Conservation (phyloP, 2,329 filamentous ascomycete species). For the Fusarium tanahbumbuense region DNA sequence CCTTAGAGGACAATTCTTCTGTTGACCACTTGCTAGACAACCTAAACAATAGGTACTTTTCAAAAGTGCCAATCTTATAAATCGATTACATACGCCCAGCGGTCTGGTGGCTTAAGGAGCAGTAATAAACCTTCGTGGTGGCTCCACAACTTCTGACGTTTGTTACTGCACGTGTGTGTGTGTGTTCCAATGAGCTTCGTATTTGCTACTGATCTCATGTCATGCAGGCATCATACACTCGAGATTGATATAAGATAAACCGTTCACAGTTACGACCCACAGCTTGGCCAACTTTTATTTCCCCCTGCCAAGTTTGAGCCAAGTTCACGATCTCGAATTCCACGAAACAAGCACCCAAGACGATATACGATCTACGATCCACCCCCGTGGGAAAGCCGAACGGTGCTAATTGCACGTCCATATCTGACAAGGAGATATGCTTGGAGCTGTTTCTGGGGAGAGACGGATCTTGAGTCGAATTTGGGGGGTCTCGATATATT, state of each 20-base stretch:
- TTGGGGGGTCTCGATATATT: too few relatives aligned
- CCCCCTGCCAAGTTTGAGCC: not conserved
- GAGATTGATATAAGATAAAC: not conserved
- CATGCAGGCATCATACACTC: not conserved
- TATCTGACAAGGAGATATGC: too few relatives aligned
- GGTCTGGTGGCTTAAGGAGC: not conserved
- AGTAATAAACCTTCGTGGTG: too few relatives aligned
- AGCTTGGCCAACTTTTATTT: not conserved
- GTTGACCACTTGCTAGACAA: not conserved
- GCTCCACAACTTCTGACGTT: not conserved
- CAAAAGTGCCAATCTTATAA: not conserved
- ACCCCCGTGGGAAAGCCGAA: not conserved
- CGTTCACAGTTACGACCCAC: not conserved
- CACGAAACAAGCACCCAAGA: not conserved
- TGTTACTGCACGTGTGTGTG: not conserved
- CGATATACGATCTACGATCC: not conserved
- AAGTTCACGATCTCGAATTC: not conserved
- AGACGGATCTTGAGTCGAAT: too few relatives aligned
- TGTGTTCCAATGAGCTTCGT: not conserved
- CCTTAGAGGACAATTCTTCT: too few relatives aligned
- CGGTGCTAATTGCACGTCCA: not conserved
- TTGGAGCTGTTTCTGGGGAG: too few relatives aligned
- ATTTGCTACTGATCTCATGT: not conserved
- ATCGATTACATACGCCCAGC: not conserved
- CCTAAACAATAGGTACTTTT: not conserved